Conservation (phyloP, 1,284 basidiomycete genomes). For the Fistulina hepatica region DNA sequence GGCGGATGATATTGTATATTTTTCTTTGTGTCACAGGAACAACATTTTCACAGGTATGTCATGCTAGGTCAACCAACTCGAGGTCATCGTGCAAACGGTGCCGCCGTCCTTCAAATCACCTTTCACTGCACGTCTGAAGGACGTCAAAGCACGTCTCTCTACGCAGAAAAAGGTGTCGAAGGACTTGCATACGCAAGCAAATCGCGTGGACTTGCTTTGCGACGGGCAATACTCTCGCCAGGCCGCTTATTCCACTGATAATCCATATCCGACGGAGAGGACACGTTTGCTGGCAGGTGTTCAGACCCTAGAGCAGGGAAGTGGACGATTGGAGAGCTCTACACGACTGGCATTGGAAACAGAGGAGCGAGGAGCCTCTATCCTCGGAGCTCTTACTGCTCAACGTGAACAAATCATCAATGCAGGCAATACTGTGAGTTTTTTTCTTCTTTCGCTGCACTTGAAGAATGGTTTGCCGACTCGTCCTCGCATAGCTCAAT, state of each 20-base stretch:
- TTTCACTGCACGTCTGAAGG: constrained; percentile 57
- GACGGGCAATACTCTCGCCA: constrained; percentile 64
- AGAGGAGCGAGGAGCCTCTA: constrained; percentile 87
- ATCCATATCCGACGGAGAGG: constrained; percentile 51
- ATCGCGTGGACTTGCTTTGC: constrained; percentile 48
- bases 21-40: neutral
- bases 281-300: constrained; percentile 64
- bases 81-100: constrained; percentile 81
- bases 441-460: neutral
- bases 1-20: constrained; percentile 82
- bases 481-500: constrained; percentile 22
- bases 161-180: constrained; percentile 69
- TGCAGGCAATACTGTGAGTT: constrained; percentile 69
- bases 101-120: constrained; percentile 68
- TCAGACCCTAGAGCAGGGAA: constrained; percentile 58
- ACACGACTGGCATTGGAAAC: constrained; percentile 89
- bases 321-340: constrained; percentile 66
- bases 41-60: neutral
- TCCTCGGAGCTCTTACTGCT: constrained; percentile 67
- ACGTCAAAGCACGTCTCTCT: constrained; percentile 58
- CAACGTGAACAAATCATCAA: constrained; percentile 94
- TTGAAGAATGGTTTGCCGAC: neutral
- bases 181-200: constrained; percentile 43
- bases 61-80: constrained; percentile 82
- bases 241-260: constrained; percentile 71